Evolutionary conservation across 2,329 filamentous ascomycete genomes (phyloP).

Genomic region (Metarhizium brunneum): DNA sequence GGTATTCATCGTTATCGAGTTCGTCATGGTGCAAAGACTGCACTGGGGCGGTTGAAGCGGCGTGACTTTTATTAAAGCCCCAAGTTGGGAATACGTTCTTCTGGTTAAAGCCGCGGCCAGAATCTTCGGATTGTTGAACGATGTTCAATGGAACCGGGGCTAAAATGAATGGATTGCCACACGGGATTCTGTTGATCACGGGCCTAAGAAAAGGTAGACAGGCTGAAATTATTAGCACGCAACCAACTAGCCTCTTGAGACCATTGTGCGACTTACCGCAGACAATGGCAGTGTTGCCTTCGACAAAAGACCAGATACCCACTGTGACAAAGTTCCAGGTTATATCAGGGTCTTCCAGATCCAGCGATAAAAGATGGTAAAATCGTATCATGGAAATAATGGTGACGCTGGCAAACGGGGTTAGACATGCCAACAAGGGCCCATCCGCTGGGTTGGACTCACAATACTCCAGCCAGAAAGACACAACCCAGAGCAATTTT

Average conservation of each 20-base stretch:
- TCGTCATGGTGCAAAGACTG: not conserved
- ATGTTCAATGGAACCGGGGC: not conserved
- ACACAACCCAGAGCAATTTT: constrained; percentile 27
- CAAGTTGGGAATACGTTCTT: not conserved
- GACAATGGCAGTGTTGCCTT: constrained; percentile 29
- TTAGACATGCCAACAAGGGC: constrained; percentile 21
- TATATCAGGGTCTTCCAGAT: constrained; percentile 13
- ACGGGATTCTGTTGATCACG: not conserved
- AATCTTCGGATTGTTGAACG: not conserved
- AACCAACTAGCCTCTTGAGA: not conserved
- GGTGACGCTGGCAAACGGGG: constrained; percentile 8
- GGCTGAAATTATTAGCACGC: not conserved
- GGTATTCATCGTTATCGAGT: not conserved
- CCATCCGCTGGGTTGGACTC: constrained; percentile 10
- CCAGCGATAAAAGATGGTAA: not conserved
- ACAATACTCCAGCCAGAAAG: constrained; percentile 27
- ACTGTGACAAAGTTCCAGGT: constrained; percentile 23
- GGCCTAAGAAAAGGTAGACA: not conserved
- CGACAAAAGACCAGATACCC: constrained; percentile 28
- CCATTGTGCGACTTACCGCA: constrained; percentile 13
- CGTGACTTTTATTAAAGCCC: not conserved
- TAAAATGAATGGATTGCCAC: not conserved
- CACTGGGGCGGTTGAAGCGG: not conserved
- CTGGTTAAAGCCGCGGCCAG: not conserved
- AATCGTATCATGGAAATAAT: not conserved